Conservation (phyloP, 2,329 filamentous ascomycete species). For the Pestalotiopsis sp. region DNA sequence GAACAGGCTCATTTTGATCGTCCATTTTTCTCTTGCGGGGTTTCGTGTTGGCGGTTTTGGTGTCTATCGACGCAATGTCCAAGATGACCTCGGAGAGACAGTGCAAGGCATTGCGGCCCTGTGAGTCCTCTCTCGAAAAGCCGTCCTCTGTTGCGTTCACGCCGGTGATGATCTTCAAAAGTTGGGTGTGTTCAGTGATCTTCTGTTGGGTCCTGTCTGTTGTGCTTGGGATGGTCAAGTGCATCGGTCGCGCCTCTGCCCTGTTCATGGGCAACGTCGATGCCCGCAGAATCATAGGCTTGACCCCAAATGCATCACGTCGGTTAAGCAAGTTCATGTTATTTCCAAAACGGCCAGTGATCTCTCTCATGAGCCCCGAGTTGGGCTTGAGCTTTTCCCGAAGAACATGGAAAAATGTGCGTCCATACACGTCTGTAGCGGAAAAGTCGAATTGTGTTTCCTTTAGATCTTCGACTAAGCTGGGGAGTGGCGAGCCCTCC, state of each 20-base stretch:
- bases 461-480: constrained; percentile 24
- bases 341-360: constrained; percentile 24
- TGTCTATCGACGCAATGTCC: constrained; percentile 28
- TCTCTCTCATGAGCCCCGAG: constrained; percentile 20
- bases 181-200: constrained; percentile 30
- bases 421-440: constrained; percentile 32
- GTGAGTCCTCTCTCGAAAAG: constrained; percentile 39
- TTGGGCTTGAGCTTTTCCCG: constrained; percentile 20
- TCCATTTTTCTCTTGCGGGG: constrained; percentile 40
- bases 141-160: constrained; percentile 26
- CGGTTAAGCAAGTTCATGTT: constrained; percentile 34
- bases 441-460: constrained; percentile 23
- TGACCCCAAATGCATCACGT: constrained; percentile 51
- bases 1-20: constrained; percentile 21
- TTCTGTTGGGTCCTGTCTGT: constrained; percentile 22
- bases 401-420: constrained; percentile 35
- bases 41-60: constrained; percentile 35
- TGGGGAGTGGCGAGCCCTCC: constrained; percentile 21
- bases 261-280: constrained; percentile 14
- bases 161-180: constrained; percentile 39
- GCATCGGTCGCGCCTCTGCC: constrained; percentile 11
- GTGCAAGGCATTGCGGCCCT: constrained; percentile 59
- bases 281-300: constrained; percentile 24
- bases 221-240: constrained; percentile 24
- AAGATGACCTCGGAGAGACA: constrained; percentile 59